Conservation (phyloP, 1,284 basidiomycete genomes). For the Porodaedalea pini region DNA sequence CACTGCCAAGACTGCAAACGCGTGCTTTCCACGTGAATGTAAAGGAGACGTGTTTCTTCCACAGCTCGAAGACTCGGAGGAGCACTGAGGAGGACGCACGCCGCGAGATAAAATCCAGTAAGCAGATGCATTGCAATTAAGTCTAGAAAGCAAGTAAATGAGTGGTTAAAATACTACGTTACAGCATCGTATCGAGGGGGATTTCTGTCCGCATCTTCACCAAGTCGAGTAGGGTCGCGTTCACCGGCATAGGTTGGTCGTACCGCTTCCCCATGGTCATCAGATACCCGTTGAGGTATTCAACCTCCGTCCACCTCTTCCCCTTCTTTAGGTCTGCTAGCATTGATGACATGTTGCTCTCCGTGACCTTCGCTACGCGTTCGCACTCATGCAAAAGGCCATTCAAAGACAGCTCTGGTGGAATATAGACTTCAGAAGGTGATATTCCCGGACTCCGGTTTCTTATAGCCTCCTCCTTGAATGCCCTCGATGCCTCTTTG, state of each 20-base stretch:
- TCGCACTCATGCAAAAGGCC: constrained; percentile 49
- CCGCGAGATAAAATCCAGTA: no score
- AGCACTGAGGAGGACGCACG: no score
- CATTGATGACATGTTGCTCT: constrained; percentile 76
- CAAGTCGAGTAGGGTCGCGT: constrained; percentile 59
- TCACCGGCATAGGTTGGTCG: constrained; percentile 60
- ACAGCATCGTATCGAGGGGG: constrained; percentile 32
- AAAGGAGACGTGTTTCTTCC: no score
- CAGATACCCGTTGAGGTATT: constrained; percentile 87
- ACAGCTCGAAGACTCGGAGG: no score
- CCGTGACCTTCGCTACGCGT: constrained; percentile 54
- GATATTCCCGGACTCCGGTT: constrained; percentile 28
- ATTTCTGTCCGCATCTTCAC: constrained; percentile 47
- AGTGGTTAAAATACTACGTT: constrained; percentile 9
- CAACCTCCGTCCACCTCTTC: constrained; percentile 63
- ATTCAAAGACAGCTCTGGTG: constrained; percentile 37
- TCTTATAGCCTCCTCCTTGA: constrained; percentile 40
- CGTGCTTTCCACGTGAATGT: neutral
- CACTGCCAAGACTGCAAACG: neutral
- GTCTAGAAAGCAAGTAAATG: constrained; percentile 6
- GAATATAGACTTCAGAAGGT: constrained; percentile 37
- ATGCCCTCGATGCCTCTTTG: constrained; percentile 56
- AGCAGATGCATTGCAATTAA: neutral
- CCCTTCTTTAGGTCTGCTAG: constrained; percentile 62
- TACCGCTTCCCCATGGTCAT: constrained; percentile 60